phyloP scores from a whole-genome alignment of 164 flowering plant species.

The Piper betle region DNA sequence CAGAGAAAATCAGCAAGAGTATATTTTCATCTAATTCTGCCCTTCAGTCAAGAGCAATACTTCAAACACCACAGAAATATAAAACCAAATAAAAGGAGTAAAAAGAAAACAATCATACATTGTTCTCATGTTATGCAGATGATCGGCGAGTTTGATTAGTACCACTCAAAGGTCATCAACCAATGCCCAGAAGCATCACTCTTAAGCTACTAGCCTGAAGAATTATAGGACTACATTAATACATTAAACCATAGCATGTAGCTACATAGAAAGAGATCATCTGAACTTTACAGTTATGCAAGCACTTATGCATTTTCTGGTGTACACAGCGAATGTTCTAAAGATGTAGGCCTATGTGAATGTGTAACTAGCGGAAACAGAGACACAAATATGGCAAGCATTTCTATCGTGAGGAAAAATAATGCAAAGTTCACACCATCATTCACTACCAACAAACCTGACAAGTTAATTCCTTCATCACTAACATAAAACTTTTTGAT shows the following conservation, averaged over 20 bases:
- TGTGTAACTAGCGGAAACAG: too few relatives aligned
- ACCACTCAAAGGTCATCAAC: slow-evolving; percentile 96
- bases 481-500: not conserved
- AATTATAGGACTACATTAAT: slow-evolving; percentile 4
- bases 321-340: too few relatives aligned
- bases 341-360: too few relatives aligned
- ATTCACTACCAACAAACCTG: not conserved
- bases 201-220: slow-evolving; percentile 68
- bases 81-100: not conserved
- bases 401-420: too few relatives aligned
- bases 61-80: not conserved
- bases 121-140: slow-evolving; percentile 97
- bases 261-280: not conserved
- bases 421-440: not conserved
- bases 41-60: not conserved
- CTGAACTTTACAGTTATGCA: too few relatives aligned
- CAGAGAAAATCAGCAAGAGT: not conserved
- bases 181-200: slow-evolving; percentile 95
- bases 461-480: not conserved
- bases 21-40: not conserved
- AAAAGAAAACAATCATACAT: slow-evolving; percentile 41
- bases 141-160: slow-evolving; percentile 96
- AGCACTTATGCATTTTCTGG: too few relatives aligned
- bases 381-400: too few relatives aligned
- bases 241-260: not conserved